Evolutionary conservation across 2,329 filamentous ascomycete genomes (phyloP).

Genomic region (Alternaria triticimaculans): DNA sequence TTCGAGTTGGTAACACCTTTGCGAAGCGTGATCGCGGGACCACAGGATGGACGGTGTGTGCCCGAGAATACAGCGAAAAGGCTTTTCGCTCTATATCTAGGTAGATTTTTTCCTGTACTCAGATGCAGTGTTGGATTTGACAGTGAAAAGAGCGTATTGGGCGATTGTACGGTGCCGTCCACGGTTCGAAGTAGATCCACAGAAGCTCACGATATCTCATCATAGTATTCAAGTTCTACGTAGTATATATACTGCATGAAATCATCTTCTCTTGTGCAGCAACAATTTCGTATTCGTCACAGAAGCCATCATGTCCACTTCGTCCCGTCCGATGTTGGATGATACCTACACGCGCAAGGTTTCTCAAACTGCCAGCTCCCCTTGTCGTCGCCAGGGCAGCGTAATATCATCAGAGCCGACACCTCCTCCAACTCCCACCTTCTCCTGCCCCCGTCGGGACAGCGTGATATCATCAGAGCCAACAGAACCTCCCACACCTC

Average conservation of each 20-base stretch:
- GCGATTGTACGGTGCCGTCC: neutral
- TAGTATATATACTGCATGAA: neutral
- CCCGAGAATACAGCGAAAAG: neutral
- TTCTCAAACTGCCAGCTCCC: neutral
- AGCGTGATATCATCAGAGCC: neutral
- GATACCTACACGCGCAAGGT: neutral
- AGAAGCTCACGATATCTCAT: neutral
- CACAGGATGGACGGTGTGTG: neutral
- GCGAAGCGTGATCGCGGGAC: neutral
- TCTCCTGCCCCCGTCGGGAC: neutral
- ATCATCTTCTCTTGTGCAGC: neutral
- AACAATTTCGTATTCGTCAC: fast-evolving
- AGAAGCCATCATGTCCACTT: neutral
- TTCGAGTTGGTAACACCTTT: neutral
- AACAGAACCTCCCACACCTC: neutral
- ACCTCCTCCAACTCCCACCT: neutral
- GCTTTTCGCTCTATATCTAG: neutral
- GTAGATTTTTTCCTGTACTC: neutral
- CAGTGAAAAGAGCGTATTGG: neutral
- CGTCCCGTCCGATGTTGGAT: neutral
- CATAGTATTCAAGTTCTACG: neutral
- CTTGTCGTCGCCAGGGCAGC: neutral
- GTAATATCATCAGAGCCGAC: neutral
- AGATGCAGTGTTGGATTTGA: neutral
- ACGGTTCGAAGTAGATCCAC: neutral